phyloP scores from a whole-genome alignment of 192 early-diverging fungal species.

The Gamsiella multidivaricata region DNA sequence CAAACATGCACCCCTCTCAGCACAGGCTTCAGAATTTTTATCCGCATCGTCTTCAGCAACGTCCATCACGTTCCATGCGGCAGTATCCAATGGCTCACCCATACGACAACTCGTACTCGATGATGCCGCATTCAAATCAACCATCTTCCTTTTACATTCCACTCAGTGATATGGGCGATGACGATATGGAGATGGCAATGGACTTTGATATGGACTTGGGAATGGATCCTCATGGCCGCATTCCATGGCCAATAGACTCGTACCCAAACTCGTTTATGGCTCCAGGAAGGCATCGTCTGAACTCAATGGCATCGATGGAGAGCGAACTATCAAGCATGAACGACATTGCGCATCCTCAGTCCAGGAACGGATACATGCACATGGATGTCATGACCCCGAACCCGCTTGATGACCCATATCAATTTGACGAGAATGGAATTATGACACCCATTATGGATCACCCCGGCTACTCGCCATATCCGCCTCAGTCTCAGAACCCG shows the following conservation, averaged over 20 bases:
- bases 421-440: conserved; percentile 36
- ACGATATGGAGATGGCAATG: conserved; percentile 42
- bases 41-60: conserved; percentile 25
- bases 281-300: conserved; percentile 24
- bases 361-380: conserved; percentile 7
- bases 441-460: conserved; percentile 24
- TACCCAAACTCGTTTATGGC: conserved; percentile 11
- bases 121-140: conserved; percentile 16
- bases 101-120: conserved; percentile 11
- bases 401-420: conserved; percentile 45
- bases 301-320: conserved; percentile 28
- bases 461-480: not conserved
- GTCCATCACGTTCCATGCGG: not conserved
- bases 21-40: conserved; percentile 2
- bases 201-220: conserved; percentile 43
- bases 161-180: conserved; percentile 31
- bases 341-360: conserved; percentile 3
- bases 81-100: conserved; percentile 12
- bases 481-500: conserved; percentile 6
- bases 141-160: conserved; percentile 38
- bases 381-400: conserved; percentile 21
- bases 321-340: conserved; percentile 33
- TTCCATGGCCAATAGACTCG: conserved; percentile 1
- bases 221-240: conserved; percentile 16
- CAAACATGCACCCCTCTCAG: conserved; percentile 10